Evolutionary conservation across 2,329 filamentous ascomycete genomes (phyloP).

Genomic region (Colletotrichum truncatum): DNA sequence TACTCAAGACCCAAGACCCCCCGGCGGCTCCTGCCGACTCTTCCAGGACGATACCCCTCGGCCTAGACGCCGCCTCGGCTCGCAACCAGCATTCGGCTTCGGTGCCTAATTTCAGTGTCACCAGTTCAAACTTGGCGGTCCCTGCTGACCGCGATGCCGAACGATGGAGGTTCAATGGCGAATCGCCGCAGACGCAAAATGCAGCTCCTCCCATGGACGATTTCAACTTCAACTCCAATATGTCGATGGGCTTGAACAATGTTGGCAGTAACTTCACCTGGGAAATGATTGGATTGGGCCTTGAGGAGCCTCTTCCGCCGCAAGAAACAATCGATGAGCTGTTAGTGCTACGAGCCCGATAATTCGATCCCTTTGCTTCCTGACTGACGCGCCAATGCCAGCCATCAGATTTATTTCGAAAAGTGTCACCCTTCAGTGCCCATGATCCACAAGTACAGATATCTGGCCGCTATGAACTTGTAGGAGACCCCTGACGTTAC

Average conservation of each 20-base stretch:
- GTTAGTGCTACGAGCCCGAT: conserved; percentile 52
- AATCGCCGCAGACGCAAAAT: conserved; percentile 56
- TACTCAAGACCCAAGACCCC: conserved; percentile 82
- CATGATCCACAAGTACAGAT: conserved; percentile 90
- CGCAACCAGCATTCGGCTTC: conserved; percentile 43
- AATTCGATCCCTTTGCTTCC: not conserved
- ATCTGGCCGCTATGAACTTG: conserved; percentile 88
- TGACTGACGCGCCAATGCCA: conserved; percentile 41
- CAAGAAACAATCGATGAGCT: conserved; percentile 81
- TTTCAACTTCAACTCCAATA: conserved; percentile 63
- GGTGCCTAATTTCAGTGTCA: conserved; percentile 50
- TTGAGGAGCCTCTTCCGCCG: conserved; percentile 67
- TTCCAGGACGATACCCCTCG: conserved; percentile 43
- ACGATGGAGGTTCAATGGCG: conserved; percentile 63
- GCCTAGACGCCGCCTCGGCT: conserved; percentile 39
- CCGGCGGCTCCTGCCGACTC: conserved; percentile 40
- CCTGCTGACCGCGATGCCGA: conserved; percentile 58
- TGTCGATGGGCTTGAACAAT: conserved; percentile 59
- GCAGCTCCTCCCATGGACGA: conserved; percentile 55
- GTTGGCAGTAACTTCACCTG: conserved; percentile 73
- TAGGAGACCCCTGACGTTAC: conserved; percentile 47
- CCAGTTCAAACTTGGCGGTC: conserved; percentile 58
- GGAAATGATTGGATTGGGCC: conserved; percentile 75
- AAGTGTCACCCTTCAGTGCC: conserved; percentile 88
- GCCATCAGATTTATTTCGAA: conserved; percentile 87